Evolutionary conservation across 176 grass and related monocot genomes (phyloP), one percentile per base, ranked within the genome.

Genomic region (Cocos nucifera): DNA sequence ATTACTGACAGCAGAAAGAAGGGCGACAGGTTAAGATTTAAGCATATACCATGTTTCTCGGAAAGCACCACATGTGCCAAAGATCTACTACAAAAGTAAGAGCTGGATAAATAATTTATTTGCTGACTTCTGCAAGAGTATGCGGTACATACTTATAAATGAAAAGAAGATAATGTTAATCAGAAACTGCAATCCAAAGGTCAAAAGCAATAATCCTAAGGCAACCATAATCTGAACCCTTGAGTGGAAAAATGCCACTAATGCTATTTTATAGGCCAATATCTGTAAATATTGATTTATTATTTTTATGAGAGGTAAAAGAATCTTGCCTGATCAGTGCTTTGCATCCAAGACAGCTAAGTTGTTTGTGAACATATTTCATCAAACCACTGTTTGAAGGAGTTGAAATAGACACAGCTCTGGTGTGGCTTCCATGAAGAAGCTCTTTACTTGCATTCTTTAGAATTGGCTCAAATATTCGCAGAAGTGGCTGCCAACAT

Each of bases 381-480:
- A 96, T 96, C 75, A 96, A 90, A 18, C 92, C 92, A 44, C 92
- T 88, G 54, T 97, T 97, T 70, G 87, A 88, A 78, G 92, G 92
- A 70, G 92, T 97, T 57, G 92, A 97, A 72, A 91, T 97, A 4
- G 87, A 97, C 17, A 97, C 83, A 26, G 92, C 57, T 85, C 87
- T 90, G 51, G 92, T 97, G 68, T 97, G 92, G 54, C 87, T 90
- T 90, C 92, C 92, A 75, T 97, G 92, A 75, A 97, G 82, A 65
- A 97, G 77, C 70, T 97, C 92, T 84, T 54, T 97, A 57, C 83
- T 97, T 39, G 92, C 92, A 54, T 97, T 97, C 79, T 85, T 90
- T 61, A 97, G 62, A 79, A 97, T 97, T 54, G 92, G 92, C 66
- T 97, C 92, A 44, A 97, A 97, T 67, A 97, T 97, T 83, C 92